A percentile compares a stretch with the other conserved stretches of the same genome.
These are phyloP conservation scores for Candida albicans DNA, from an alignment of 1,139 yeast species.

Conservation along the genomic window DNA sequence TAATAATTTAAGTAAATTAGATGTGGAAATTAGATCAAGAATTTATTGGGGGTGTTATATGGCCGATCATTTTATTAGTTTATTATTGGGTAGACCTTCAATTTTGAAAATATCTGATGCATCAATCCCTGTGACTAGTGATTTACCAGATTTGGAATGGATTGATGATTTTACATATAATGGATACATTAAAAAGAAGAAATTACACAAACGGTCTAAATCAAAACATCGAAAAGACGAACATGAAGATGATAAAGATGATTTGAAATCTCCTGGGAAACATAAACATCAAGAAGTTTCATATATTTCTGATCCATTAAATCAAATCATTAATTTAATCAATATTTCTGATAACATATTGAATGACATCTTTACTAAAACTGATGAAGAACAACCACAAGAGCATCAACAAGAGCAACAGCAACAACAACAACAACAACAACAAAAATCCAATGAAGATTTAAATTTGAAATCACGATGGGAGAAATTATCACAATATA, in stretches of 20 bases:
- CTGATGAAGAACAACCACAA: conserved; percentile 25
- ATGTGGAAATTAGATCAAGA: conserved; percentile 56
- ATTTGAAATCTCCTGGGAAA: too few species aligned
- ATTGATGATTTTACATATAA: conserved; percentile 49
- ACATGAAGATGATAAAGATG: too few species aligned
- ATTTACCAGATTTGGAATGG: conserved; percentile 59
- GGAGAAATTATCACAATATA: conserved; percentile 40
- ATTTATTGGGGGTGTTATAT: conserved; percentile 69
- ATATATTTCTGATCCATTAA: conserved; percentile 49
- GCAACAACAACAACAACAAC: conserved; percentile 21
- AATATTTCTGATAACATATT: conserved; percentile 55
- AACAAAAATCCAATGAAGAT: conserved; percentile 27
- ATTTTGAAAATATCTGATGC: conserved; percentile 57
- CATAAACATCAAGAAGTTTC: conserved; percentile 7
- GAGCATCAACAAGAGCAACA: conserved; percentile 22
- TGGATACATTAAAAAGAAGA: conserved; percentile 20
- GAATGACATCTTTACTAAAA: conserved; percentile 50
- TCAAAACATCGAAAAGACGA: too few species aligned
- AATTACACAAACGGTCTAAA: conserved; percentile 1
- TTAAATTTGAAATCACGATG: conserved; percentile 38
- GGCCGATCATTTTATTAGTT: conserved; percentile 63
- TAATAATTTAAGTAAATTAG: conserved; percentile 31
- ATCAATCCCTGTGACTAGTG: conserved; percentile 60
- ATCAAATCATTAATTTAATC: conserved; percentile 48
- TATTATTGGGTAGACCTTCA: conserved; percentile 60